phyloP scores from a whole-genome alignment of 2,329 filamentous ascomycete species.

The Pseudocercospora musae region DNA sequence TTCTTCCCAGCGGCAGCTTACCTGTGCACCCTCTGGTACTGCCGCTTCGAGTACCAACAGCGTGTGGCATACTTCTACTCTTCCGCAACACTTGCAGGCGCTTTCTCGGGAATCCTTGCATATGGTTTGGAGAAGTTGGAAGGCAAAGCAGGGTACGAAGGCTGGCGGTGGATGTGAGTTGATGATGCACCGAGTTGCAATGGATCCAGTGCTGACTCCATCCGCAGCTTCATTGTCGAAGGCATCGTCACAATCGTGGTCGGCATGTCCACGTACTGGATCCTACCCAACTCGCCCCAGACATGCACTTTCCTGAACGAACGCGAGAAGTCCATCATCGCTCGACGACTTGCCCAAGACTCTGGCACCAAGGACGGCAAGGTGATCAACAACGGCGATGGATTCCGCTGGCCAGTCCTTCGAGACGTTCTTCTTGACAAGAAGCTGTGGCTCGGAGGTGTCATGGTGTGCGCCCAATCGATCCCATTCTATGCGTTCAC shows the following conservation, averaged over 20 bases:
- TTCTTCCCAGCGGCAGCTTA: conserved; percentile 28
- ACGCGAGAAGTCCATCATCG: conserved; percentile 40
- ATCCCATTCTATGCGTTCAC: conserved; percentile 66
- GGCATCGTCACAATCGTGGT: conserved; percentile 36
- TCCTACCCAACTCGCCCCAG: conserved; percentile 59
- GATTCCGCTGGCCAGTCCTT: conserved; percentile 29
- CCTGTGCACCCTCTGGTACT: conserved; percentile 45
- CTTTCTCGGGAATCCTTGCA: conserved; percentile 53
- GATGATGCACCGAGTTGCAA: too few relatives aligned
- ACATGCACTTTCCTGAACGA: conserved; percentile 55
- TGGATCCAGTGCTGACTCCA: background rate
- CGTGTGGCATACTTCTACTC: conserved; percentile 49
- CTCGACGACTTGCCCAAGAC: conserved; percentile 37
- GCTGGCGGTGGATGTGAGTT: conserved; percentile 31
- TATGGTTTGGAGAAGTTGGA: conserved; percentile 38
- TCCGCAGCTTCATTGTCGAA: conserved; percentile 27
- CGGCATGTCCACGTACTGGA: conserved; percentile 43
- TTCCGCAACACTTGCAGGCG: conserved; percentile 49
- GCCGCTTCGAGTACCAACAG: conserved; percentile 43
- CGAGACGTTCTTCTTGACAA: conserved; percentile 34
- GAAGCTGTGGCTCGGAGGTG: conserved; percentile 44
- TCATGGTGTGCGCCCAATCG: conserved; percentile 45
- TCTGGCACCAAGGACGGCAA: conserved; percentile 12
- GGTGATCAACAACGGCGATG: conserved; percentile 40
- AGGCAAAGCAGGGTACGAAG: conserved; percentile 29